These are phyloP conservation scores for Cucurbitaria berberidis DNA, from an alignment of 2,329 filamentous ascomycete species.

Conservation along the genomic window DNA sequence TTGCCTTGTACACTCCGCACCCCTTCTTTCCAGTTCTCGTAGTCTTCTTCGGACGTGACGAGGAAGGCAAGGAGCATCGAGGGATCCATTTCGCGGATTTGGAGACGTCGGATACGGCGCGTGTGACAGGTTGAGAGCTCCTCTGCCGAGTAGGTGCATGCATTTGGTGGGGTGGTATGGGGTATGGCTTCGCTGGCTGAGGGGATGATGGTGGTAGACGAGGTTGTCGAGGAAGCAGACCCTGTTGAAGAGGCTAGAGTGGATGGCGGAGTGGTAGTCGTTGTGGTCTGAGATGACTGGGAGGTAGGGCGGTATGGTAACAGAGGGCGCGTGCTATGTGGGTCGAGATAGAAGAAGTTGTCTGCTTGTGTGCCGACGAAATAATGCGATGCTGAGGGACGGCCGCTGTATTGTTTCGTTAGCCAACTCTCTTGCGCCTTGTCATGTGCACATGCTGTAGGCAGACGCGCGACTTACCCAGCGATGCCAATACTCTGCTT, in stretches of 20 bases:
- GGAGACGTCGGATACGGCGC: slow-evolving; percentile 77
- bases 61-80: slow-evolving; percentile 97
- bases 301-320: slow-evolving; percentile 62
- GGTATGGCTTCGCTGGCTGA: slow-evolving; percentile 1
- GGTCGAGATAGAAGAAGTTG: slow-evolving; percentile 92
- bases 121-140: slow-evolving; percentile 89
- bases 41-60: slow-evolving; percentile 81
- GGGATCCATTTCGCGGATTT: slow-evolving; percentile 93
- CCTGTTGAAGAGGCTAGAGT: slow-evolving; percentile 16
- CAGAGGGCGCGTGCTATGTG: slow-evolving; percentile 81
- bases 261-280: not conserved
- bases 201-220: slow-evolving; percentile 32
- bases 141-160: slow-evolving; percentile 67
- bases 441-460: not conserved
- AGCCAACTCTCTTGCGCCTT: not conserved
- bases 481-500: slow-evolving; percentile 95
- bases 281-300: not conserved
- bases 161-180: slow-evolving; percentile 36
- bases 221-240: slow-evolving; percentile 24
- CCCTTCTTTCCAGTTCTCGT: slow-evolving; percentile 79
- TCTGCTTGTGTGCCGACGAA: slow-evolving; percentile 76
- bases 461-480: slow-evolving; percentile 65
- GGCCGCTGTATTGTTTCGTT: slow-evolving; percentile 65
- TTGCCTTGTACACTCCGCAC: slow-evolving; percentile 76
- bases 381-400: slow-evolving; percentile 87